phyloP scores from a whole-genome alignment of 495 filamentous ascomycete species.

The Penicillium roqueforti region DNA sequence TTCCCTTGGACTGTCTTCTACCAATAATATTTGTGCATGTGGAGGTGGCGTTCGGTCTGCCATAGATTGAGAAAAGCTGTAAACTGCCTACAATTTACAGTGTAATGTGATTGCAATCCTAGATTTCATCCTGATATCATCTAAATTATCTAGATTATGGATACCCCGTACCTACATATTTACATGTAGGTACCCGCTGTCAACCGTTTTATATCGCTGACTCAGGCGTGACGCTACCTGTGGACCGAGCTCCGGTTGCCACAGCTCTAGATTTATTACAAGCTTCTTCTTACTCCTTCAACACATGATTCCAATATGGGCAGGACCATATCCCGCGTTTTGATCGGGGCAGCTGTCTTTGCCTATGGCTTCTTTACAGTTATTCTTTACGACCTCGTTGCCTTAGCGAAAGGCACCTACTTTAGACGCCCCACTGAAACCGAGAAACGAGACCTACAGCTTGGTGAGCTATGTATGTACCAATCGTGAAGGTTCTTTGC shows the following conservation, averaged over 20 bases:
- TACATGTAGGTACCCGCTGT: not conserved
- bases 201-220: not conserved
- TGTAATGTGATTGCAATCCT: not conserved
- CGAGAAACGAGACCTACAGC: slow-evolving; percentile 35
- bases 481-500: not conserved
- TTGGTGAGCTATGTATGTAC: slow-evolving; percentile 26
- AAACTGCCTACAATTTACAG: not conserved
- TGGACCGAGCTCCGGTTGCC: not conserved
- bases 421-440: slow-evolving; percentile 36
- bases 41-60: slow-evolving; percentile 23
- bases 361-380: slow-evolving; percentile 38
- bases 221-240: not conserved
- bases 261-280: not conserved
- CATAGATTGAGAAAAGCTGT: slow-evolving; percentile 3
- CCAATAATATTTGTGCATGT: slow-evolving; percentile 21
- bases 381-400: slow-evolving; percentile 23
- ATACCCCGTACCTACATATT: not conserved
- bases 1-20: slow-evolving; percentile 7
- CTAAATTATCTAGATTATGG: not conserved
- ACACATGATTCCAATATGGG: slow-evolving; percentile 23
- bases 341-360: slow-evolving; percentile 20
- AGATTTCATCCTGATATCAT: not conserved
- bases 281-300: not conserved
- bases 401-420: slow-evolving; percentile 26
- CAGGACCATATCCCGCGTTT: slow-evolving; percentile 11